phyloP scores from a whole-genome alignment of 148 eudicot genomes.

The Rheum nobile region DNA sequence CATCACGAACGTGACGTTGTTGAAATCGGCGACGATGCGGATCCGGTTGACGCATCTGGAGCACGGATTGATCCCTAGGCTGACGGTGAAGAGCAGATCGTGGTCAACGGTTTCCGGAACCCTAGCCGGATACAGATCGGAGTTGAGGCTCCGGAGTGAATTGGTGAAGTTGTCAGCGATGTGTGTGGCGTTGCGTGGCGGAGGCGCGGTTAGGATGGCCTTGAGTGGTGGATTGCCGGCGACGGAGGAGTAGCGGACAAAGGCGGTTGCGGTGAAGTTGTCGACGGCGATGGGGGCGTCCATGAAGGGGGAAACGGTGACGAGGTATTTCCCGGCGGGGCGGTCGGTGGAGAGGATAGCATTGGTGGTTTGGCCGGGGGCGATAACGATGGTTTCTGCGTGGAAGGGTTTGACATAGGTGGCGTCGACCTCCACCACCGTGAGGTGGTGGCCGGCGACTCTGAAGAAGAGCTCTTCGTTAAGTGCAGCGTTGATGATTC shows the following conservation, averaged over 20 bases:
- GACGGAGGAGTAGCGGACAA: conserved; percentile 21
- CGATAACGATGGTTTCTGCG: conserved; percentile 30
- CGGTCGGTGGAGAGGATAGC: conserved; percentile 30
- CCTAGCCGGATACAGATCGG: conserved; percentile 26
- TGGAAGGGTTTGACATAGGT: conserved; percentile 40
- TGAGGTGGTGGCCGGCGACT: conserved; percentile 34
- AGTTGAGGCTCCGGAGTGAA: conserved; percentile 42
- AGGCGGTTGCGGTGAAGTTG: conserved; percentile 39
- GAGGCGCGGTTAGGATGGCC: conserved; percentile 26
- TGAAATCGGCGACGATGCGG: conserved; percentile 43
- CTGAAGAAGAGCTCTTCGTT: conserved; percentile 46
- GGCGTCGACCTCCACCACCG: conserved; percentile 51
- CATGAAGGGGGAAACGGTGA: conserved; percentile 47
- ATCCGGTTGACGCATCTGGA: conserved; percentile 29
- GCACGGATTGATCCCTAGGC: conserved; percentile 40
- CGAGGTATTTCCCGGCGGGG: conserved; percentile 25
- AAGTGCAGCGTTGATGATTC: conserved; percentile 43
- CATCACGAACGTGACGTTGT: conserved; percentile 48
- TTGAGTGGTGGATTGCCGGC: not conserved
- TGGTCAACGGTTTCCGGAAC: conserved; percentile 43
- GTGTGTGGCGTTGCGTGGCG: conserved; percentile 36
- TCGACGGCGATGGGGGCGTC: conserved; percentile 51
- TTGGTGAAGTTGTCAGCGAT: conserved; percentile 21
- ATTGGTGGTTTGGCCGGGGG: conserved; percentile 59
- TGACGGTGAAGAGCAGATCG: conserved; percentile 35